These are phyloP conservation scores for Sclerotinia trifoliorum DNA, from an alignment of 2,329 filamentous ascomycete species.

Conservation along the genomic window DNA sequence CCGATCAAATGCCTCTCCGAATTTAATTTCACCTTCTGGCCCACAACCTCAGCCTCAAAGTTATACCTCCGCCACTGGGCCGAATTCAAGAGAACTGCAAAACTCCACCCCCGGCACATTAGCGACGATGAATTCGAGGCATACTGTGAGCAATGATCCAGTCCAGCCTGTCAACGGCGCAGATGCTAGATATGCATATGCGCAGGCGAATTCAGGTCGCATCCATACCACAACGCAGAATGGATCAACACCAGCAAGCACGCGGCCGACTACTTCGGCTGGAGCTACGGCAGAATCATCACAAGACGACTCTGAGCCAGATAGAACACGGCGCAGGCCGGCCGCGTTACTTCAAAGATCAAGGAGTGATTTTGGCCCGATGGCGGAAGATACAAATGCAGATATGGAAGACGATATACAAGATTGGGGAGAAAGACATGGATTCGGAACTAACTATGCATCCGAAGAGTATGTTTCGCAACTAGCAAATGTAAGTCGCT, in stretches of 20 bases:
- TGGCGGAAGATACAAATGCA: conserved; percentile 40
- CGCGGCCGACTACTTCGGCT: conserved; percentile 32
- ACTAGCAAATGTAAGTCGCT: conserved; percentile 57
- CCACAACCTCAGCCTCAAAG: conserved; percentile 36
- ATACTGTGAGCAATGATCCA: conserved; percentile 35
- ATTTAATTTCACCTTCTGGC: conserved; percentile 29
- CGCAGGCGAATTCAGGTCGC: conserved; percentile 16
- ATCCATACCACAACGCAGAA: conserved; percentile 10
- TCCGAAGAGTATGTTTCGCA: conserved; percentile 69
- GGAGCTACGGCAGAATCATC: conserved; percentile 33
- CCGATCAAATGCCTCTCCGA: conserved; percentile 36
- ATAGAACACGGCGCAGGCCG: conserved; percentile 31
- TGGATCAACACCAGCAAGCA: conserved; percentile 3
- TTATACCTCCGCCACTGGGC: conserved; percentile 30
- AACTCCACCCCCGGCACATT: conserved; percentile 25
- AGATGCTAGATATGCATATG: conserved; percentile 7
- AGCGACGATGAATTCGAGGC: conserved; percentile 28
- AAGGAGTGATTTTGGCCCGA: conserved; percentile 53
- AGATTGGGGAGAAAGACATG: conserved; percentile 54
- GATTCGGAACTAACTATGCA: conserved; percentile 71
- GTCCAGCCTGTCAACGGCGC: conserved; percentile 23
- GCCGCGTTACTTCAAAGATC: conserved; percentile 42
- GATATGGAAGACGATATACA: conserved; percentile 34
- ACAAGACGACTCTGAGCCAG: conserved; percentile 36
- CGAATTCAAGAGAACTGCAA: conserved; percentile 24